A percentile compares a stretch with the other conserved stretches of the same genome.
phyloP scores from a whole-genome alignment of 139 green algal genomes.

The Medakamo hakoo region DNA sequence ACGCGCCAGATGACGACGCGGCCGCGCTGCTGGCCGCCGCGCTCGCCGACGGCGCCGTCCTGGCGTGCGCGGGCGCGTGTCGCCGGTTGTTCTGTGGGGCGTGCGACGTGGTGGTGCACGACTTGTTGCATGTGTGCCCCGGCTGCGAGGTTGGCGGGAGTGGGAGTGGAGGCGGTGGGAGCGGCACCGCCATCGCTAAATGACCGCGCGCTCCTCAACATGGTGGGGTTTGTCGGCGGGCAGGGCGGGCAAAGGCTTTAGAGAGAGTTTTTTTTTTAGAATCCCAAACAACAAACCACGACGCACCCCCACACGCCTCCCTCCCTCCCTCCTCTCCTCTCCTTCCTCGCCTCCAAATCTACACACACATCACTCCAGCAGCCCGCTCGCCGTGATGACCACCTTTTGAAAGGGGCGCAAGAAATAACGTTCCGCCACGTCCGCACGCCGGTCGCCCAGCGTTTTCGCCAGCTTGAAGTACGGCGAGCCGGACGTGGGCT shows the following conservation, averaged over 20 bases:
- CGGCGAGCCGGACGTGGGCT: not conserved
- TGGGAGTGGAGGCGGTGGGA: too few relatives aligned
- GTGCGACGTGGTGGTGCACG: constrained; percentile 87
- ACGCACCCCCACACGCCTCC: too few relatives aligned
- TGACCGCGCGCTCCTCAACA: too few relatives aligned
- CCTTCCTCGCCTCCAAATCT: not conserved
- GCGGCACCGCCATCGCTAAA: not conserved
- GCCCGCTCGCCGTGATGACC: not conserved
- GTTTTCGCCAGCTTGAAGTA: not conserved
- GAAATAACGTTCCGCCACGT: not conserved
- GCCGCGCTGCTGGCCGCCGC: not conserved
- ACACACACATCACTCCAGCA: too few relatives aligned
- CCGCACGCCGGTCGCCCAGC: not conserved
- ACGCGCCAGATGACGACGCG: constrained; percentile 3
- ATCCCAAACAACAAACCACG: too few relatives aligned
- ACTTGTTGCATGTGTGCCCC: constrained; percentile 88
- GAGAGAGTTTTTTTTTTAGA: not conserved
- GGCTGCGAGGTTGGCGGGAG: constrained; percentile 53
- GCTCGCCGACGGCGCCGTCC: constrained; percentile 13
- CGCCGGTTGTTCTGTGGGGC: constrained; percentile 75
- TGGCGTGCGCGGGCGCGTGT: constrained; percentile 63
- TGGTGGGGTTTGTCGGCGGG: too few relatives aligned
- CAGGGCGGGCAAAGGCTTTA: not conserved
- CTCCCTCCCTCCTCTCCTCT: not conserved
- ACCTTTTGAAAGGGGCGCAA: not conserved